Base-by-base conservation (phyloP, 2,329 filamentous ascomycete genomes). In the Colletotrichum echinochloae region DNA sequence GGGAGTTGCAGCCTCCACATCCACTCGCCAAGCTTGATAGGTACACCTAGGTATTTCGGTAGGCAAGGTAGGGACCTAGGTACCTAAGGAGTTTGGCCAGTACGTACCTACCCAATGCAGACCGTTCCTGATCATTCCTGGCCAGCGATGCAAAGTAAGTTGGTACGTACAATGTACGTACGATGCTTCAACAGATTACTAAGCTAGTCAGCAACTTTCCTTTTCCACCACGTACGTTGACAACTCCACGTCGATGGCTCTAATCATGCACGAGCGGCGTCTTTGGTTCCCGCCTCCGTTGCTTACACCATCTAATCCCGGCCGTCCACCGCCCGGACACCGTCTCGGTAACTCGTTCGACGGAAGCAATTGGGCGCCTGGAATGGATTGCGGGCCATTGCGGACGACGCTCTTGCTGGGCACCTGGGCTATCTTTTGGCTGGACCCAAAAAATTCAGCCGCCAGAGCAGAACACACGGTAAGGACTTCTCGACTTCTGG, bases 201-300 rank as follows among this genome's bases (percentile, higher is more conserved):
- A 20, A 30, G 46, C 35, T 28, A 16, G 28, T 35, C 28, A 30
- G 33, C 7, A 7, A n/a, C 23, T 11, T 11, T 12, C 33, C 6
- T 28, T 61, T 48, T 26, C 51, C 56, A 48, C n/a, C 3, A 44
- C 18, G 37, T 35, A 35, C 33, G 20, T 65, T 57, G 26, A 28
- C 51, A 39, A 28, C 61, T 39, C 67, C 51, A 67, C 64, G 64
- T 16, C 56, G 18, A 57, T 59, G 39, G 48, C 54, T 65, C 61
- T 69, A 56, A 69, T 65, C 33, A 54, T 49, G 52, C 44, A 28
- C 18, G 20, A 33, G 49, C 56, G 18, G 54, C 63, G 20, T 7
- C 26, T 62, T 67, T 54, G 64, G 35, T 30, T 30, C 9, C 12
- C 51, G 63, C 63, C 57, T 44, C 44, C 64, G 41, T 54, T 63